Percentiles rank a stretch among this genome's conserved stretches.
phyloP scores from a whole-genome alignment of 768 basidiomycete genomes.

The Leccinum arenicola region DNA sequence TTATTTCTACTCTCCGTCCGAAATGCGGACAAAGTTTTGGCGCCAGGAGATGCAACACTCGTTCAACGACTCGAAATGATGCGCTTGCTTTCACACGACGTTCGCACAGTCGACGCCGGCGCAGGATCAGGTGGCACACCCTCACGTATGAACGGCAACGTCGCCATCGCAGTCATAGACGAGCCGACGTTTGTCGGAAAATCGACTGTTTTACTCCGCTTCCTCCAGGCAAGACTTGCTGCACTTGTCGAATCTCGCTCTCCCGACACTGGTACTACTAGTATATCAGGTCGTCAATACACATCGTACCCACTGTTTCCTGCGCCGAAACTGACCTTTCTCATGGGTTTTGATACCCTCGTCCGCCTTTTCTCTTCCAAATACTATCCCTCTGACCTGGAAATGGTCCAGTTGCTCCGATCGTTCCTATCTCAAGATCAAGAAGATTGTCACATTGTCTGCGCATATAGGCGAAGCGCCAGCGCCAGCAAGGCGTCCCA shows the following conservation, averaged over 20 bases:
- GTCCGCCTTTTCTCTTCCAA: constrained; percentile 71
- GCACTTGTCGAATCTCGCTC: neutral
- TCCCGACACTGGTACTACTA: neutral
- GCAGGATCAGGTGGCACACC: neutral
- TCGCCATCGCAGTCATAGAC: constrained; percentile 79
- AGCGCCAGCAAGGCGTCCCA: constrained; percentile 8
- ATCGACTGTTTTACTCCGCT: constrained; percentile 53
- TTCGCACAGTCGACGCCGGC: constrained; percentile 17
- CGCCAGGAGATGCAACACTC: constrained; percentile 68
- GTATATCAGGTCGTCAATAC: constrained; percentile 11
- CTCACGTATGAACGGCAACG: constrained; percentile 34
- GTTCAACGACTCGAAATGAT: constrained; percentile 89
- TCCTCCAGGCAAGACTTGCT: constrained; percentile 37
- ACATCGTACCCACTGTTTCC: constrained; percentile 2
- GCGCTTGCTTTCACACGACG: constrained; percentile 55
- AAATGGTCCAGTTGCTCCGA: constrained; percentile 55
- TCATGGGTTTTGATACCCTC: constrained; percentile 84
- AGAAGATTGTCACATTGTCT: constrained; percentile 63
- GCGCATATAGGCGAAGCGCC: constrained; percentile 51
- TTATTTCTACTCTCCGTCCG: constrained; percentile 79
- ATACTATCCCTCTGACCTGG: constrained; percentile 58
- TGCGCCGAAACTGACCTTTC: constrained; percentile 55
- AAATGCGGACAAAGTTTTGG: constrained; percentile 81
- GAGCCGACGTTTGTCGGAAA: constrained; percentile 91
- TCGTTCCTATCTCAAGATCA: constrained; percentile 56